Percentiles rank a stretch among this genome's conserved stretches.
These are phyloP conservation scores for Xylariaceae sp. DNA, from an alignment of 2,329 filamentous ascomycete species.

Conservation along the genomic window DNA sequence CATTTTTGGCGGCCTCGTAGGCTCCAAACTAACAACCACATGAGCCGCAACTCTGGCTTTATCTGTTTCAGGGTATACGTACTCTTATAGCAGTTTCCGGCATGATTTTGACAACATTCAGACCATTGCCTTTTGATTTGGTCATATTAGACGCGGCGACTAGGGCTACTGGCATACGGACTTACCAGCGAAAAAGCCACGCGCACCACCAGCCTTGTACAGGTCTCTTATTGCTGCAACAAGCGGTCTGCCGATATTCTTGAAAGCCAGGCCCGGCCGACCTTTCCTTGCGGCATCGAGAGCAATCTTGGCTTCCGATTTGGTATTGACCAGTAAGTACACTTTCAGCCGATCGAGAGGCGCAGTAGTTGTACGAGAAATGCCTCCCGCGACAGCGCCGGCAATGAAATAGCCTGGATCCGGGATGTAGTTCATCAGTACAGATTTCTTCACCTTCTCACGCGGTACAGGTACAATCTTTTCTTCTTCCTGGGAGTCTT, in stretches of 20 bases:
- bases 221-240: slow-evolving; percentile 68
- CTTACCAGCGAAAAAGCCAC: slow-evolving; percentile 88
- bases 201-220: slow-evolving; percentile 78
- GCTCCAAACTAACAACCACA: slow-evolving; percentile 64
- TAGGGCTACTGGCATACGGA: neutral
- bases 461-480: slow-evolving; percentile 30
- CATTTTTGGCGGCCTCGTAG: slow-evolving; percentile 90
- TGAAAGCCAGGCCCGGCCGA: slow-evolving; percentile 56
- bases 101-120: slow-evolving; percentile 98
- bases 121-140: slow-evolving; percentile 68
- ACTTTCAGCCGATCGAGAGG: slow-evolving; percentile 96
- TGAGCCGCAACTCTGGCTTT: slow-evolving; percentile 14
- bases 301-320: slow-evolving; percentile 49
- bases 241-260: slow-evolving; percentile 64
- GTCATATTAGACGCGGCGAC: slow-evolving; percentile 9
- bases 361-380: slow-evolving; percentile 91
- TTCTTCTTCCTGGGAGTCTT: slow-evolving; percentile 18
- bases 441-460: slow-evolving; percentile 39
- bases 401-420: slow-evolving; percentile 97
- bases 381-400: slow-evolving; percentile 87
- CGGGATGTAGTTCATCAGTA: slow-evolving; percentile 65
- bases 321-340: slow-evolving; percentile 89
- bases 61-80: slow-evolving; percentile 13
- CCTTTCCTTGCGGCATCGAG: slow-evolving; percentile 65
- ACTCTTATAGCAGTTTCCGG: slow-evolving; percentile 92